These are phyloP conservation scores for Malus fusca DNA, from an alignment of 306 rosid species.

Conservation along the genomic window DNA sequence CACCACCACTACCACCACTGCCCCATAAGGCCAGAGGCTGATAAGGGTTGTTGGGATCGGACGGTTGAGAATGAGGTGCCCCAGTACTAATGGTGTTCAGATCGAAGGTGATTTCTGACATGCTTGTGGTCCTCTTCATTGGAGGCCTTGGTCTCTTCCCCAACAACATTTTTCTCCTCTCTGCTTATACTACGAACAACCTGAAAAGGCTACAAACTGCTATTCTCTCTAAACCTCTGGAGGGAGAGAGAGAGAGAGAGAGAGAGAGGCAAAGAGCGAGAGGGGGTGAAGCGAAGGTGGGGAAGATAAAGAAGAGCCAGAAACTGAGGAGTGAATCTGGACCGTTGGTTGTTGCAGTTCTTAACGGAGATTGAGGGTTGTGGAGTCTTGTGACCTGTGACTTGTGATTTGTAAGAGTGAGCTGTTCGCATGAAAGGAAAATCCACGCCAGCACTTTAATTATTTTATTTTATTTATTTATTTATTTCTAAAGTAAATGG, in stretches of 20 bases:
- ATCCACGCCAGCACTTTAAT: slow-evolving; percentile 31
- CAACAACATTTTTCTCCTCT: slow-evolving; percentile 41
- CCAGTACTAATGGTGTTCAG: slow-evolving; percentile 23
- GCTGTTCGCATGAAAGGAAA: slow-evolving; percentile 13
- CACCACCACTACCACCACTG: slow-evolving; percentile 10
- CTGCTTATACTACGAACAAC: background rate
- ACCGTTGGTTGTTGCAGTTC: slow-evolving; percentile 30
- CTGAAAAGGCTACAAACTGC: background rate
- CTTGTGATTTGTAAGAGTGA: background rate
- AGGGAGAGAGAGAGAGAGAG: background rate
- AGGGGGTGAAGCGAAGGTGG: slow-evolving; percentile 17
- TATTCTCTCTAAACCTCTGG: slow-evolving; percentile 6
- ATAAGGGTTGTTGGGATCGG: slow-evolving; percentile 21
- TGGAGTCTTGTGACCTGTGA: background rate
- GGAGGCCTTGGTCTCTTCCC: slow-evolving; percentile 82
- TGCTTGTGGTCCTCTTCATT: slow-evolving; percentile 75
- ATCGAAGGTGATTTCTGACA: slow-evolving; percentile 75
- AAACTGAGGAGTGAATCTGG: slow-evolving; percentile 44
- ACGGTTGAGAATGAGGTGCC: slow-evolving; percentile 16
- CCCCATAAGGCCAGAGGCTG: background rate
- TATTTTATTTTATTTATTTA: background rate
- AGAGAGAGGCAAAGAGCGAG: background rate
- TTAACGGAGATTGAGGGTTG: background rate
- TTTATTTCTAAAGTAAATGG: slow-evolving; percentile 2
- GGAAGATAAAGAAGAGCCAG: slow-evolving; percentile 52